Evolutionary conservation across 1,284 basidiomycete species (phyloP), one percentile per base, ranked within the genome.

Genomic region (Afroboletus lepidellus): DNA sequence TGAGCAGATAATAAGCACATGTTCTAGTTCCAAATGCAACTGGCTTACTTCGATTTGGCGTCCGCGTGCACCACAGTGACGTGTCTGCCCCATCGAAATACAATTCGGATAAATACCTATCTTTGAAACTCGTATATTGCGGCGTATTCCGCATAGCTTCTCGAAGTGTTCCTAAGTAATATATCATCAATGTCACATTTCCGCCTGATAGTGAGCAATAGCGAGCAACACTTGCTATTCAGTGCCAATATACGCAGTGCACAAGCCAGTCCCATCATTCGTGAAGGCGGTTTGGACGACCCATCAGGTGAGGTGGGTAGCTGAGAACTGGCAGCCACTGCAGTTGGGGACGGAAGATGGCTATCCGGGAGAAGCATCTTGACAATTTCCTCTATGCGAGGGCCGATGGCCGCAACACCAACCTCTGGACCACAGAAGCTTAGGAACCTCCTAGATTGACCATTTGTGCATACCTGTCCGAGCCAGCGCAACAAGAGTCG

Each of bases 221-320:
- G n/a, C n/a, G n/a, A n/a, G 3, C 0, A 38, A 33, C 3, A 51
- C 63, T 54, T 38, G 21, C 62, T n/a, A 7, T 56, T 50, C 32
- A 51, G 60, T 5, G 47, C 62, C 15, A 64, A 24, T 15, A 50
- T 51, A 21, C 50, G 59, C 21, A 67, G 32, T 3, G 65, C 61
- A 27, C 56, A 67, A 24, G 56, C 50, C 0, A 56, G 65, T 25
- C 65, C 62, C 41, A 67, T 8, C 56, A 64, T 62, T 54, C 41
- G 39, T 2, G 65, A 64, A n/a, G 63, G 43, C 21, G 52, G 51
- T 13, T 3, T 43, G 20, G 41, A 13, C 2, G 16, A n/a, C 8
- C 12, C 8, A 24, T 41, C n/a, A 2, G 6, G 18, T 24, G 46
- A 23, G 15, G 21, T 12, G 3, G 23, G n/a, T 27, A 48, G 41